Evolutionary conservation across 352 stramenopile genomes (phyloP), one percentile per base, ranked within the genome.

Genomic region (Phytophthora tentaculata): DNA sequence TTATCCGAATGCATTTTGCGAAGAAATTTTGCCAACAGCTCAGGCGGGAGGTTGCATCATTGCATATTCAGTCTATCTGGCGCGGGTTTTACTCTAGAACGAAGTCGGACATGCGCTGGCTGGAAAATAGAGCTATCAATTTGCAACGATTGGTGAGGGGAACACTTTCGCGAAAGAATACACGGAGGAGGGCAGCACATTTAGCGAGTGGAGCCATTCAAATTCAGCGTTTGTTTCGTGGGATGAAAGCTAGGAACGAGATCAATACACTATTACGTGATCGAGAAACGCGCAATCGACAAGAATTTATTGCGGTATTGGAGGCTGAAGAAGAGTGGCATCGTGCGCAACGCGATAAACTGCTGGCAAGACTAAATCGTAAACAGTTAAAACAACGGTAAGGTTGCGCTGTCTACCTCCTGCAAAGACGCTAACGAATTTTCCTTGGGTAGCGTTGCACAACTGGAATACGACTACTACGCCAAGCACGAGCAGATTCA

Each of bases 251-350:
- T 3, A 67, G 86, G 6, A 55, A 58, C 41, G 41, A 57, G 4
- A 64, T 92, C 4, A 67, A 72, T 22, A 29, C 3, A 5, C 73
- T 92, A 1, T 45, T 95, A 1, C 72, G 77, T 0, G 74, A 91
- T 8, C 73, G 86, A 26, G 84, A 95, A 69, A 92, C 81, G 0
- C 12, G 6, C 10, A 90, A 91, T 51, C 81, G 86, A 13, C 67
- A 83, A 14, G 81, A 93, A n/a, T 79, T 80, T 12, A 92, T 95
- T 84, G 67, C 64, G 3, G 61, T 92, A 6, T 69, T 95, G 13
- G 86, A 95, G 19, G 72, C 69, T 9, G 86, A 95, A 65, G 80
- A 90, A 52, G 78, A 86, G 26, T 95, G 86, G 86, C 64, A 89
- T 62, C 75, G 69, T 7, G 53, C 66, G 5, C 82, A 95, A 19